Base-by-base conservation (phyloP, 306 rosid genomes). In the Quercus wislizeni region DNA sequence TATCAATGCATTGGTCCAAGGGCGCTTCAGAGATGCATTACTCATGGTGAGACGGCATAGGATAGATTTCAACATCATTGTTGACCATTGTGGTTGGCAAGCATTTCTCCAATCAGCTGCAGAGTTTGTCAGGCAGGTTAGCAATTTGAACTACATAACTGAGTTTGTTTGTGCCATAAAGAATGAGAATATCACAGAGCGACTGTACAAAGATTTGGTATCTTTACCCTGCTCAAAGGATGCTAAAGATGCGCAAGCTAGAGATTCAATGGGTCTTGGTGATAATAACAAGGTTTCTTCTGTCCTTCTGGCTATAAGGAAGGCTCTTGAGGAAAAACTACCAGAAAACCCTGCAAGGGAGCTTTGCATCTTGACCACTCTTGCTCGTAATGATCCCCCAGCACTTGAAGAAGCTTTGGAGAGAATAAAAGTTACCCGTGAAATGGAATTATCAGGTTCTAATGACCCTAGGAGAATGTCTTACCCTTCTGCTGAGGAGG, bases 1-100 rank as follows among this genome's bases (percentile, higher is more conserved):
- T 70, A 77, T 88, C 69, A 91, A 90, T 86, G 98, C 98, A 81
- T 83, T 95, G 81, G 80, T 82, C 74, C 96, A 89, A 80, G 85
- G 81, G 81, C 97, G 96, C 71, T 95, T 91, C 79, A 91, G 82
- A 87, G 96, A 91, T 82, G 97, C 98, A 58, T 83, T 95, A 72
- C 90, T 90, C 79, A 88, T 95, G 97, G 92, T 95, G 70, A 93
- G 99, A 88, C 94, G 97, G 70, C 99, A 95, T 63, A 85, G 98
- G 85, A 95, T 95, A 86, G 98, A 95, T 83, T 95, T 95, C 83
- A 95, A 93, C 71, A 86, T 91, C 73, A 85, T 95, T 76, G 96
- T 91, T 67, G 97, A 95, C 85, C 87, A 86, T 72, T 83, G 93
- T 87, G 96, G 99, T 63, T 91, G 90, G 90, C 87, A 82, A 79